phyloP scores from a whole-genome alignment of 768 basidiomycete species.

The Podaxis sp. region DNA sequence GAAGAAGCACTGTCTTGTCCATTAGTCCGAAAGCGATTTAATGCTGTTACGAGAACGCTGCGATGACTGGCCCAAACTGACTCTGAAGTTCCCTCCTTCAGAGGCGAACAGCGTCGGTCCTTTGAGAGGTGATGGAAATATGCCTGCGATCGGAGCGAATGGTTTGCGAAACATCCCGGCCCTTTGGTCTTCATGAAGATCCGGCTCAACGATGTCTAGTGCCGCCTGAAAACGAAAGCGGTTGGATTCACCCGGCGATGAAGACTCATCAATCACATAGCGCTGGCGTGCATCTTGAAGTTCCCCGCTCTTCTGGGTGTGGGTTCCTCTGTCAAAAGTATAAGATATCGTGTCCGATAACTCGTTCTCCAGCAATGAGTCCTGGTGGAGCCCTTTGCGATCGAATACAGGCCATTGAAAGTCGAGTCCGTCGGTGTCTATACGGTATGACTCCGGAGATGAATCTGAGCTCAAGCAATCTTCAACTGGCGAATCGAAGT shows the following conservation, averaged over 20 bases:
- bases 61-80: conserved; percentile 12
- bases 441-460: conserved; percentile 30
- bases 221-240: conserved; percentile 5
- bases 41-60: conserved; percentile 37
- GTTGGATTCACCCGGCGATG: neutral
- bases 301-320: neutral
- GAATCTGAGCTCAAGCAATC: conserved; percentile 44
- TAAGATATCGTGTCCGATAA: neutral
- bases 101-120: neutral
- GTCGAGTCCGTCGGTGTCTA: conserved; percentile 43
- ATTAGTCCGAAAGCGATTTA: conserved; percentile 33
- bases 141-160: conserved; percentile 38
- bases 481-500: conserved; percentile 54
- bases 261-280: neutral
- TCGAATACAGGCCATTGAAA: conserved; percentile 61
- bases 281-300: neutral
- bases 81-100: neutral
- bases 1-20: neutral
- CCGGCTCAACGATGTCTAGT: neutral
- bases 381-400: conserved; percentile 14
- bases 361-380: no score
- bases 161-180: conserved; percentile 1
- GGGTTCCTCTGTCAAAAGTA: neutral
- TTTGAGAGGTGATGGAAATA: conserved; percentile 36
- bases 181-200: neutral